Base-by-base conservation (phyloP, 2,329 filamentous ascomycete species). In the Pseudogymnoascus sp. region DNA sequence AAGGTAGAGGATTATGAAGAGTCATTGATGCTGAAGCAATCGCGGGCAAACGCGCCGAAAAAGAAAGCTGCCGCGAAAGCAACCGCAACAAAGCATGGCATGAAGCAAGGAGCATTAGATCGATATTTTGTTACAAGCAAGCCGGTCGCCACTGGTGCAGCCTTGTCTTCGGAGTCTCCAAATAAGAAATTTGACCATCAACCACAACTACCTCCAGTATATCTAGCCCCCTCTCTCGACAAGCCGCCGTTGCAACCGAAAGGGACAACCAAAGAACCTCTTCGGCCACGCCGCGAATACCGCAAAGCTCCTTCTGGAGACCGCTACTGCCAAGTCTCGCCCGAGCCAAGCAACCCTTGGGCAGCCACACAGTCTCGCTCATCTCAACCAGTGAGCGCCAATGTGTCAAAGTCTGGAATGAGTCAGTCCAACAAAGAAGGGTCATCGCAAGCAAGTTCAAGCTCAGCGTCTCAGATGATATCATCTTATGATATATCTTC, bases 1-100 rank as follows among this genome's bases (percentile, higher is more conserved):
- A 83, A 83, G 29, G 82, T 90, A 0, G 79, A 86, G 67, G 82
- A 83, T 45, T 93, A 88, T 82, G 83, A 90, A 68, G 78, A 77
- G 21, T 66, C 68, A 21, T 59, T 69, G 8, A 62, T 47, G 42
- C 21, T 34, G 23, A 51, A 62, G 29, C 36, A 62, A 57, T 45
- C 29, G 36, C 36, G 42, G 16, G 61, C 61, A 34, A 57, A 62
- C 42, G 66, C 70, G 51, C 70, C 72, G 4, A 69, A 66, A 40
- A 71, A 69, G 47, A 73, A 68, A 61, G 62, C 67, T 21, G 65
- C 65, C 2, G 63, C 67, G 0, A 73, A 71, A 60, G 73, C 66
- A 63, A 66, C 65, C 12, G 63, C 66, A 31, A 62, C 23, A 1
- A 68, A 54, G 36, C 69, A 67, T 59, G 67, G 68, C 8, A 73